Evolutionary conservation across 495 filamentous ascomycete species (phyloP).

Genomic region (Talaromyces nanjingensis): DNA sequence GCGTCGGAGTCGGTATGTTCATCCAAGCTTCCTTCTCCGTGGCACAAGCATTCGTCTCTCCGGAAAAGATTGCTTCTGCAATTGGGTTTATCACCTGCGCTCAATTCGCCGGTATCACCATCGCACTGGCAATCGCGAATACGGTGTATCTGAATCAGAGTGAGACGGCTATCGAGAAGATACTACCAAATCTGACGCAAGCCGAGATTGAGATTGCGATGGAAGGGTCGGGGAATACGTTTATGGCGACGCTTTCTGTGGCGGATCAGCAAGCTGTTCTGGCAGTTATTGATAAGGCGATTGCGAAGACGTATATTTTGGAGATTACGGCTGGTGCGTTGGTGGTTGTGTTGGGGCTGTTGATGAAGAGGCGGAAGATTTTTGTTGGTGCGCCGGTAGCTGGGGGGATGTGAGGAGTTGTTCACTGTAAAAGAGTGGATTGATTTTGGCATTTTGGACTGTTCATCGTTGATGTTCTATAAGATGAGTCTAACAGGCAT

Average conservation of each 20-base stretch:
- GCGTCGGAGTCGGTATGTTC: slow-evolving; percentile 39
- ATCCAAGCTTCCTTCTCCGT: slow-evolving; percentile 45
- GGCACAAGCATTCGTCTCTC: slow-evolving; percentile 30
- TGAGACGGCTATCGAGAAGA: not conserved
- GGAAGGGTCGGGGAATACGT: not conserved
- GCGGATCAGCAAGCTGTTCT: slow-evolving; percentile 25
- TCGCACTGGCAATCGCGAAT: slow-evolving; percentile 47
- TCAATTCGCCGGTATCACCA: slow-evolving; percentile 41
- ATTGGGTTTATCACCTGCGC: slow-evolving; percentile 41
- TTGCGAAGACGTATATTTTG: slow-evolving; percentile 45
- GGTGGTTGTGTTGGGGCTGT: slow-evolving; percentile 32
- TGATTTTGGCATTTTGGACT: too few species aligned
- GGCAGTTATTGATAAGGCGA: slow-evolving; percentile 42
- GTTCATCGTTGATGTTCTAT: not conserved
- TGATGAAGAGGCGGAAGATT: slow-evolving; percentile 34
- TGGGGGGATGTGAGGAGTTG: not conserved
- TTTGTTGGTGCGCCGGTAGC: not conserved
- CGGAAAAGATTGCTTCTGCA: slow-evolving; percentile 24
- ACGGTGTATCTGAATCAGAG: slow-evolving; percentile 29
- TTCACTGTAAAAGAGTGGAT: too few species aligned
- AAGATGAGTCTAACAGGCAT: too few species aligned
- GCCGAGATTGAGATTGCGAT: not conserved
- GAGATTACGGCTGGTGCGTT: slow-evolving; percentile 42
- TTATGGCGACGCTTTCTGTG: not conserved
- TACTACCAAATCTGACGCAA: not conserved